Evolutionary conservation across 805 yeast species (phyloP), one percentile per base, ranked within the genome.

Genomic region (Ogataea minuta): DNA sequence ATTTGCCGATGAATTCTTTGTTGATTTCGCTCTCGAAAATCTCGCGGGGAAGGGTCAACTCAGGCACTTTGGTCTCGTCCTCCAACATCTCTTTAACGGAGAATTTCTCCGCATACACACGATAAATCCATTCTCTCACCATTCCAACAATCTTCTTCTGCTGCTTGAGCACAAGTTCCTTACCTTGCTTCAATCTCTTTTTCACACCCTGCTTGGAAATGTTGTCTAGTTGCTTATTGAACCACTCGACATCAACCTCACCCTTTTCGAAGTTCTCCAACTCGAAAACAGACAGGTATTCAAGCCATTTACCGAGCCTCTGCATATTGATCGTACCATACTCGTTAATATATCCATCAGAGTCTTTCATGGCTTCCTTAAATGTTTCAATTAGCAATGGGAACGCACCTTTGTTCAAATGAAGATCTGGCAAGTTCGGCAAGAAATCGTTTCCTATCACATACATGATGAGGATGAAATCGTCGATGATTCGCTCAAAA

Each of bases 391-490:
- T 71, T 54, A 93, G 71, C 21, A 89, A 74, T n/a, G 98, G 96
- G 68, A 93, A 85, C 0, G 98, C 99, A 52, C 97, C 98, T 53
- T 90, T 93, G 59, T 89, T 90, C 49, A 93, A 74, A 60, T 87
- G 90, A 52, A 93, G 71, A 62, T 90, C 95, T 0, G 99, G 99
- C 52, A 95, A 74, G 59, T 93, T 87, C 17, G 99, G 99, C 57
- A 93, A 74, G 79, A 93, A 93, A 73, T 93, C 99, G 59, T 93
- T 93, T 54, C 99, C 99, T 53, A 93, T 87, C 45, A 93, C 95
- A 57, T 87, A 90, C 82, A 88, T 77, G 53, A 91, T 83, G 45
- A 93, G 70, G 48, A 93, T 86, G 51, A 91, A 88, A 62, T 93
- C 99, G 64, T 93, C 99, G 48, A 93, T 65, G 17, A 89, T 73